phyloP scores from a whole-genome alignment of 371 early-diverging fungal genomes.

The Smittium culicis region DNA sequence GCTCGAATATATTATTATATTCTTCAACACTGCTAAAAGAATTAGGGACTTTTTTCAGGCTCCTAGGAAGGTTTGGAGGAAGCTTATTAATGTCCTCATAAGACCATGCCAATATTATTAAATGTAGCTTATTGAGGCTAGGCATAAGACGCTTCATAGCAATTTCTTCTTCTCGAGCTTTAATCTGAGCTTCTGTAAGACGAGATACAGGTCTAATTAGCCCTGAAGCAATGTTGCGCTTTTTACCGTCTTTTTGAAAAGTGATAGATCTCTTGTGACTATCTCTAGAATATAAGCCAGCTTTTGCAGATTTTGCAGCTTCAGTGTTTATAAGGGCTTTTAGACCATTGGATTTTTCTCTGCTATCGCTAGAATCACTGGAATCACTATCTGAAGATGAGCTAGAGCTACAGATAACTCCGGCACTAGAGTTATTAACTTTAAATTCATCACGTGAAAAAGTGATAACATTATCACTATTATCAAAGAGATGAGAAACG shows the following conservation, averaged over 20 bases:
- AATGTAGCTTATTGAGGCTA: constrained; percentile 19
- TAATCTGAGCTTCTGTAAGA: neutral
- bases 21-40: constrained; percentile 40
- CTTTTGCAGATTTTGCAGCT: neutral
- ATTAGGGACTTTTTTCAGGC: constrained; percentile 36
- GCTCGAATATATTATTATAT: constrained; percentile 60
- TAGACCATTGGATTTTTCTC: neutral
- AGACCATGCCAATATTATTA: constrained; percentile 19
- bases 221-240: neutral
- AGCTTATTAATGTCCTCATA: constrained; percentile 18
- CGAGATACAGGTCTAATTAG: neutral
- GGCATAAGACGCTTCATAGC: constrained; percentile 22
- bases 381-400: constrained; percentile 7
- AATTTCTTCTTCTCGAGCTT: constrained; percentile 16
- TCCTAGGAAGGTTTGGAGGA: constrained; percentile 12
- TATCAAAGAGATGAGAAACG: neutral
- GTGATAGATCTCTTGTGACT: constrained; percentile 13
- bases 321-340: neutral
- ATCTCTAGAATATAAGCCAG: constrained; percentile 13
- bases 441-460: constrained; percentile 7
- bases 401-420: neutral
- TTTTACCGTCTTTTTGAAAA: neutral
- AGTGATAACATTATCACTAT: constrained; percentile 3
- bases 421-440: neutral
- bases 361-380: neutral